phyloP scores from a whole-genome alignment of 202 grass and related monocot species.

The Setaria italica region DNA sequence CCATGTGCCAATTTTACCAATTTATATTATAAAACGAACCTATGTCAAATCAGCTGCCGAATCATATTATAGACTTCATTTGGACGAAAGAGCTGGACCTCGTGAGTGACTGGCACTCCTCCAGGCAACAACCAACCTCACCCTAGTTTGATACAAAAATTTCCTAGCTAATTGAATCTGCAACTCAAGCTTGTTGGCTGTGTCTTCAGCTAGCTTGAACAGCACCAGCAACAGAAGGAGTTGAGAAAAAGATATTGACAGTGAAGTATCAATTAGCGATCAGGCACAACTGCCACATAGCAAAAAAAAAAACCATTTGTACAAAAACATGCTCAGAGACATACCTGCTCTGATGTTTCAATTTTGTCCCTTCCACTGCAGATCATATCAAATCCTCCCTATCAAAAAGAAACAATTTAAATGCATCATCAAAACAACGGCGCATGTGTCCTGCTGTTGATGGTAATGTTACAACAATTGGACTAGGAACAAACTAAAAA shows the following conservation, averaged over 20 bases:
- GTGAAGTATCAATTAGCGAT: neutral
- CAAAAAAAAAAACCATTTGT: neutral
- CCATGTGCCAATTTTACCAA: too few species aligned
- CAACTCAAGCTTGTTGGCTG: constrained; percentile 75
- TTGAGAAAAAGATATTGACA: neutral
- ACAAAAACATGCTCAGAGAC: neutral
- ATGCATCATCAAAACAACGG: neutral
- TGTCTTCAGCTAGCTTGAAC: constrained; percentile 99
- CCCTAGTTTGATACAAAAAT: too few species aligned
- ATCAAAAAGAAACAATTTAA: constrained; percentile 22
- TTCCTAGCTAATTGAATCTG: too few species aligned
- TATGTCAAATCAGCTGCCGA: too few species aligned
- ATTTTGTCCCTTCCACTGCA: constrained; percentile 99
- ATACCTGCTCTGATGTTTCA: constrained; percentile 95
- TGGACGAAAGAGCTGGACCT: too few species aligned
- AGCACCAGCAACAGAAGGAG: constrained; percentile 39
- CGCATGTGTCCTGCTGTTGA: neutral
- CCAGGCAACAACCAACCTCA: too few species aligned
- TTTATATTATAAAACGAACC: too few species aligned
- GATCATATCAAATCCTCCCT: constrained; percentile 99
- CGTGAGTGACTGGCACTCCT: too few species aligned
- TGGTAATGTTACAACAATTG: neutral
- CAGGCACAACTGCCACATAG: neutral
- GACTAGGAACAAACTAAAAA: neutral
- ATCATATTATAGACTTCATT: too few species aligned